A percentile compares a stretch with the other conserved stretches of the same genome.
These are phyloP conservation scores for Agaricus sinodeliciosus DNA, from an alignment of 768 basidiomycete species.

Conservation along the genomic window DNA sequence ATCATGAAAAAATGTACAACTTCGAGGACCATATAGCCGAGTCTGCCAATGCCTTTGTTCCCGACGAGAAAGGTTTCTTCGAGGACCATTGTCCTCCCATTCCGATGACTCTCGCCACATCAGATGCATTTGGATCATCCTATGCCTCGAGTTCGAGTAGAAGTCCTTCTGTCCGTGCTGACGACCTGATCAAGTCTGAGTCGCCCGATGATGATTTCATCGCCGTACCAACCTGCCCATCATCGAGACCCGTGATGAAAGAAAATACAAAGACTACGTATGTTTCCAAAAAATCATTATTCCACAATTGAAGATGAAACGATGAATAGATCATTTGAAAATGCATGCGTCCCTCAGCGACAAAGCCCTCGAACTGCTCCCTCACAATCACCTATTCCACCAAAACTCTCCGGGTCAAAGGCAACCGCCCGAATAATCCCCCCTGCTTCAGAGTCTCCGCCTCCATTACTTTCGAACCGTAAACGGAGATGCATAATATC, in stretches of 20 bases:
- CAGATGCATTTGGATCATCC: conserved; percentile 8
- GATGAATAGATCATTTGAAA: conserved; percentile 3
- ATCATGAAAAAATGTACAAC: conserved; percentile 3
- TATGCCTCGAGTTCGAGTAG: conserved; percentile 4
- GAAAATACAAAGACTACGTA: conserved; percentile 5
- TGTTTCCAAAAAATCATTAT: background rate
- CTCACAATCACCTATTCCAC: conserved; percentile 2
- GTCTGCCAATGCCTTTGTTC: conserved; percentile 6
- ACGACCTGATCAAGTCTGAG: conserved; percentile 1
- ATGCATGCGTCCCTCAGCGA: background rate
- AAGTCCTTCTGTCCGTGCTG: background rate
- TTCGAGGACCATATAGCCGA: conserved; percentile 9
- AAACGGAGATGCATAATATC: background rate
- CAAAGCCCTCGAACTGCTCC: conserved; percentile 5
- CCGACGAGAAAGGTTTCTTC: conserved; percentile 3
- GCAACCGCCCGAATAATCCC: conserved; percentile 9
- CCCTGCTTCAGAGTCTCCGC: background rate
- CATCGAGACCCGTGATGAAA: background rate
- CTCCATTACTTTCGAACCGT: background rate
- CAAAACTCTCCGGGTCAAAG: conserved; percentile 10
- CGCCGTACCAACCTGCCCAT: background rate
- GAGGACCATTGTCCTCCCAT: conserved; percentile 4
- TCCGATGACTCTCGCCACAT: background rate
- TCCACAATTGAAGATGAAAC: background rate
- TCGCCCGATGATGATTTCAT: background rate